These are phyloP conservation scores for Phytopythium litorale DNA, from an alignment of 352 stramenopile species.

Conservation along the genomic window DNA sequence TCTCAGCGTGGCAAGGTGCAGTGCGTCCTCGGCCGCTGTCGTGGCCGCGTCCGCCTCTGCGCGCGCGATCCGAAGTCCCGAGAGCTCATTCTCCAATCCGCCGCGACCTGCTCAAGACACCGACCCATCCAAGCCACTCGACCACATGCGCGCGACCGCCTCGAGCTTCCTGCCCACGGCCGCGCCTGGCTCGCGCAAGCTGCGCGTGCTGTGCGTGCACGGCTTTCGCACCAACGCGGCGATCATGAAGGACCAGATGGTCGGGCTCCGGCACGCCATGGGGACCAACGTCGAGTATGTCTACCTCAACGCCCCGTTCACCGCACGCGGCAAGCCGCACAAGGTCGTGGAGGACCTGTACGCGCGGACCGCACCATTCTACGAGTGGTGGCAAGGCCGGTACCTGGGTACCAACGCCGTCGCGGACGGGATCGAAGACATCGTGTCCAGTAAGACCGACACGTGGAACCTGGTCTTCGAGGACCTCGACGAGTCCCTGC, in stretches of 20 bases:
- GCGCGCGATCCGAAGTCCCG: neutral
- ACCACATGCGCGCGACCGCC: neutral
- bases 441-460: conserved; percentile 12
- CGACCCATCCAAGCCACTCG: neutral
- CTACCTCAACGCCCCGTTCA: conserved; percentile 38
- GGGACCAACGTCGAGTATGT: conserved; percentile 40
- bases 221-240: conserved; percentile 46
- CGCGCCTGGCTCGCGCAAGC: conserved; percentile 13
- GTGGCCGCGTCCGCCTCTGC: neutral
- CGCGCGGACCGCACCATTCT: conserved; percentile 32
- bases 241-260: conserved; percentile 48
- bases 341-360: conserved; percentile 21
- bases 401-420: conserved; percentile 19
- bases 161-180: neutral
- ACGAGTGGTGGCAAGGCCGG: conserved; percentile 39
- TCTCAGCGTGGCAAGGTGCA: no score
- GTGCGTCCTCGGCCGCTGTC: neutral
- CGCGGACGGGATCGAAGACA: conserved; percentile 12
- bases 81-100: conserved; percentile 4
- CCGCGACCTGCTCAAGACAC: neutral
- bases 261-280: conserved; percentile 28
- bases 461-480: conserved; percentile 30
- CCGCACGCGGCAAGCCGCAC: conserved; percentile 17
- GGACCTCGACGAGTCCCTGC: conserved; percentile 29
- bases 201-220: conserved; percentile 50